Conservation (phyloP, 148 eudicot genomes). For the Fagopyrum homotropicum region DNA sequence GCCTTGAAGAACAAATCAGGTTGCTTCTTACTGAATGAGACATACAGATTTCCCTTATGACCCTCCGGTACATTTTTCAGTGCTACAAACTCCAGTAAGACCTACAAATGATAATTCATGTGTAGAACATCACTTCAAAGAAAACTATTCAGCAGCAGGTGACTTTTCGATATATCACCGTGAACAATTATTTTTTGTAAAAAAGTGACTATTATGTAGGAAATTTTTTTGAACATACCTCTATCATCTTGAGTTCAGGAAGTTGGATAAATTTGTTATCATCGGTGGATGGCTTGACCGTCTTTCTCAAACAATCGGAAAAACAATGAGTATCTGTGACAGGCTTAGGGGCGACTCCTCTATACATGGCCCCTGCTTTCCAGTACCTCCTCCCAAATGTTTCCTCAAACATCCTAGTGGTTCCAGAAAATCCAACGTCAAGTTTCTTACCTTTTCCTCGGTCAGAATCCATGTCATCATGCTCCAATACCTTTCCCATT, state of each 20-base stretch:
- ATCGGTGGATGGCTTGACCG: slow-evolving; percentile 19
- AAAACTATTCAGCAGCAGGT: not conserved
- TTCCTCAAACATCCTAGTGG: slow-evolving; percentile 75
- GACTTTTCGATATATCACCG: not conserved
- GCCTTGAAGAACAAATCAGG: slow-evolving; percentile 65
- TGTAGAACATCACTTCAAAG: not conserved
- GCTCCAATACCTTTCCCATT: slow-evolving; percentile 79
- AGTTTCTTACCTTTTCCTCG: slow-evolving; percentile 86
- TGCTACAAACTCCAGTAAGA: slow-evolving; percentile 69
- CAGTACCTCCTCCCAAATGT: slow-evolving; percentile 80
- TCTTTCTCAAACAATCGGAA: slow-evolving; percentile 29
- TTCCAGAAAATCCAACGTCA: slow-evolving; percentile 76
- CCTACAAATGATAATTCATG: slow-evolving; percentile 33
- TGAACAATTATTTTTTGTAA: not conserved
- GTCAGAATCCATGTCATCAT: slow-evolving; percentile 95
- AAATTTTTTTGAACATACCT: slow-evolving; percentile 38
- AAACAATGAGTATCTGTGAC: slow-evolving; percentile 39
- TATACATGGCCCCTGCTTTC: slow-evolving; percentile 94
- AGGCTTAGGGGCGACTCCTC: slow-evolving; percentile 66
- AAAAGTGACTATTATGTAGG: not conserved
- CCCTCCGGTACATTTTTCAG: slow-evolving; percentile 61
- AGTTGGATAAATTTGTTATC: slow-evolving; percentile 23
- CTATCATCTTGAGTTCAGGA: slow-evolving; percentile 42
- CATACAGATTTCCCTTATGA: slow-evolving; percentile 53
- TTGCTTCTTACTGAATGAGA: slow-evolving; percentile 66